Conservation (phyloP, 192 early-diverging fungal species). For the Dimargaris xerosporica region DNA sequence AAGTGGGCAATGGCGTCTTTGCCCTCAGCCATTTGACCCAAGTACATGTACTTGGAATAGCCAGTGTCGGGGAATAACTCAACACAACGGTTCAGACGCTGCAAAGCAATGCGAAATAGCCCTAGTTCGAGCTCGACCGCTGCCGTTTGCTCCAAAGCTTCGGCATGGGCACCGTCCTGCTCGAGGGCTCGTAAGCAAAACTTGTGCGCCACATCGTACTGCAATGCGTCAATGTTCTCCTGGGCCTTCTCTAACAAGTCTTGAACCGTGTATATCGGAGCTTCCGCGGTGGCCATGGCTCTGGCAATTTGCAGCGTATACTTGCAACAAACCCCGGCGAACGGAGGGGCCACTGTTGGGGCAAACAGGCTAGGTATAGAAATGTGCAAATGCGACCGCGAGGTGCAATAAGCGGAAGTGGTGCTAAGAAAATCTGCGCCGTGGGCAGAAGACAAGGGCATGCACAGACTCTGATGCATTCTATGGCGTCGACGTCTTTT, state of each 20-base stretch:
- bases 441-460: too few species aligned
- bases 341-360: too few species aligned
- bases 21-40: slow-evolving; percentile 57
- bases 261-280: slow-evolving; percentile 27
- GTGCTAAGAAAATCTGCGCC: too few species aligned
- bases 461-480: too few species aligned
- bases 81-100: slow-evolving; percentile 36
- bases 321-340: too few species aligned
- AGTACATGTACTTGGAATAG: slow-evolving; percentile 73
- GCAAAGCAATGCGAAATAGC: slow-evolving; percentile 43
- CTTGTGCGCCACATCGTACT: slow-evolving; percentile 52
- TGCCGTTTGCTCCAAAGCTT: slow-evolving; percentile 51
- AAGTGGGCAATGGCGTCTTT: slow-evolving; percentile 52
- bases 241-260: slow-evolving; percentile 44
- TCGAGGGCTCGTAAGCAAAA: slow-evolving; percentile 53
- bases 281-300: too few species aligned
- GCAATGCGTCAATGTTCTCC: slow-evolving; percentile 57
- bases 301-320: too few species aligned
- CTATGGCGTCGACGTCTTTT: too few species aligned
- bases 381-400: too few species aligned
- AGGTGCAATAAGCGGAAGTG: too few species aligned
- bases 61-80: slow-evolving; percentile 49
- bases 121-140: slow-evolving; percentile 63
- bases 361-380: too few species aligned
- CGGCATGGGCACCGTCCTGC: slow-evolving; percentile 36